These are phyloP conservation scores for Anastatica hierochuntica DNA, from an alignment of 345 rosid species.

Conservation along the genomic window DNA sequence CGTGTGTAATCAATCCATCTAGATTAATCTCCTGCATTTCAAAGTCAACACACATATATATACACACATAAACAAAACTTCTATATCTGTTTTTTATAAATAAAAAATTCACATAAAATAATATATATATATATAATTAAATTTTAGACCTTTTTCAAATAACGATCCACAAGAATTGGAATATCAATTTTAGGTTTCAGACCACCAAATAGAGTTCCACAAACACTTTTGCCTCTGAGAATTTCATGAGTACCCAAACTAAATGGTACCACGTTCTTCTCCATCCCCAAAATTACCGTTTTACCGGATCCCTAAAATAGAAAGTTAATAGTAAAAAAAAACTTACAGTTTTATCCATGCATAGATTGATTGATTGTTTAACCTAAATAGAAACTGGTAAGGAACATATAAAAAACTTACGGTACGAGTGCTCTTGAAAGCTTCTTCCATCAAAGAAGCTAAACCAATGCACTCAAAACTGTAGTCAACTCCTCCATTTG, in stretches of 20 bases:
- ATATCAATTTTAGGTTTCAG: slow-evolving; percentile 48
- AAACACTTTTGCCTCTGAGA: slow-evolving; percentile 34
- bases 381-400: no score
- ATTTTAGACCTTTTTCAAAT: slow-evolving; percentile 26
- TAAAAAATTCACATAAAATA: no score
- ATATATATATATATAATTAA: no score
- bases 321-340: background rate
- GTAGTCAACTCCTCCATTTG: slow-evolving; percentile 65
- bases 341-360: no score
- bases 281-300: slow-evolving; percentile 54
- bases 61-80: no score
- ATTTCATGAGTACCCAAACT: slow-evolving; percentile 26
- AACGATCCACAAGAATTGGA: slow-evolving; percentile 34
- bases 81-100: no score
- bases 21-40: slow-evolving; percentile 40
- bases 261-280: slow-evolving; percentile 25
- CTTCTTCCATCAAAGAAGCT: slow-evolving; percentile 41
- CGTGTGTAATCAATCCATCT: slow-evolving; percentile 38
- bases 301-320: slow-evolving; percentile 48
- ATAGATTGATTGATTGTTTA: no score
- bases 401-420: slow-evolving; percentile 11
- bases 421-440: slow-evolving; percentile 44
- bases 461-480: slow-evolving; percentile 74
- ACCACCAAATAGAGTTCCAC: slow-evolving; percentile 48
- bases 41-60: no score